These are phyloP conservation scores for Rubia occidens DNA, from an alignment of 305 asterid species.

Conservation along the genomic window DNA sequence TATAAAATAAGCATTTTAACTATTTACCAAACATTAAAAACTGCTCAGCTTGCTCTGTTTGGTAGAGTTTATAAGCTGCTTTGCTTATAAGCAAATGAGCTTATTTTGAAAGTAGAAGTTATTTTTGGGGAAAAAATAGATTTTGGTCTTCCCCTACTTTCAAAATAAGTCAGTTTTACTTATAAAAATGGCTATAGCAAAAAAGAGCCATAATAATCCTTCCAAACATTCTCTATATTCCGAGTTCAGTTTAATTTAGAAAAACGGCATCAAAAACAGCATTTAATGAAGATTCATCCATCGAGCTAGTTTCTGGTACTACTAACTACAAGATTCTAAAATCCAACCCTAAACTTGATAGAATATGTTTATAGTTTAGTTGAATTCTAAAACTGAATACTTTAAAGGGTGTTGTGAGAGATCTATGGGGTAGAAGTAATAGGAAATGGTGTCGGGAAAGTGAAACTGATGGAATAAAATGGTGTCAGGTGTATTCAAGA, in stretches of 20 bases:
- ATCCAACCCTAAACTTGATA: neutral
- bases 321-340: neutral
- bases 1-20: too few relatives aligned
- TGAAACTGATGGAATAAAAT: slow-evolving; percentile 8
- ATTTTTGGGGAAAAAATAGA: too few relatives aligned
- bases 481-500: slow-evolving; percentile 68
- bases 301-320: neutral
- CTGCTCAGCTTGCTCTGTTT: too few relatives aligned
- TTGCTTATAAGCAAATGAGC: too few relatives aligned
- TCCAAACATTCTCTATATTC: neutral
- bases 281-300: neutral
- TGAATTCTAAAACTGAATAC: neutral
- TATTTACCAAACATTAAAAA: too few relatives aligned
- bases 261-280: neutral
- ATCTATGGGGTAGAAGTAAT: neutral
- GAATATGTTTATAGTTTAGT: neutral
- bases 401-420: neutral
- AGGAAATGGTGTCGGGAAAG: neutral
- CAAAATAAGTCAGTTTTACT: too few relatives aligned
- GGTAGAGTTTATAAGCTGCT: too few relatives aligned
- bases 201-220: too few relatives aligned
- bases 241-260: neutral
- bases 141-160: too few relatives aligned
- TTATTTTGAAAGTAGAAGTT: too few relatives aligned
- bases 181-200: too few relatives aligned